Evolutionary conservation across 495 filamentous ascomycete genomes (phyloP).

Genomic region (Aspergillus kassunensis): DNA sequence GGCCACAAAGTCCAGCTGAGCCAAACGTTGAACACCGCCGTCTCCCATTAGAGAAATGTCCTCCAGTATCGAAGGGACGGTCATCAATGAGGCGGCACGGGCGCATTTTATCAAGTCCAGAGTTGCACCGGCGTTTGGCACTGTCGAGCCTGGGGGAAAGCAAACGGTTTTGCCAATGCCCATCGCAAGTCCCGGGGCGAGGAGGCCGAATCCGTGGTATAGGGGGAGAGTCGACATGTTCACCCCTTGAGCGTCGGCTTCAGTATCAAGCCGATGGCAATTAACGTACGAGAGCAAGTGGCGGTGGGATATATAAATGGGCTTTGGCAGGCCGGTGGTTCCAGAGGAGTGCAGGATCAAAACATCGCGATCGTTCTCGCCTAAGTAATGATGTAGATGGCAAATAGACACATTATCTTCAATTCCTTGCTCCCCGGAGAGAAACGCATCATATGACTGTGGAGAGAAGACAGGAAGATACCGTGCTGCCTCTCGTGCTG

Average conservation of each 20-base stretch:
- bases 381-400: neutral
- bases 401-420: neutral
- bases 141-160: constrained; percentile 26
- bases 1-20: constrained; percentile 35
- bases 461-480: neutral
- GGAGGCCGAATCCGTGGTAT: constrained; percentile 40
- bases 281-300: constrained; percentile 36
- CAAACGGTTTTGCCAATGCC: constrained; percentile 38
- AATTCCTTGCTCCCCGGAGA: neutral
- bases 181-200: constrained; percentile 37
- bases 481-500: neutral
- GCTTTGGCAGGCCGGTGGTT: constrained; percentile 47
- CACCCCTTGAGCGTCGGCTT: constrained; percentile 23
- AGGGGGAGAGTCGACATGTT: constrained; percentile 44
- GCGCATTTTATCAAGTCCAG: constrained; percentile 23
- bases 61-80: constrained; percentile 45
- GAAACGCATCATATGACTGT: neutral
- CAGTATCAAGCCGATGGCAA: constrained; percentile 28
- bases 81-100: constrained; percentile 35
- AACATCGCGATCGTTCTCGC: constrained; percentile 26
- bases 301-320: constrained; percentile 39
- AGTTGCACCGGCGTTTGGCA: constrained; percentile 27
- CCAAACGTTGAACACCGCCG: constrained; percentile 22
- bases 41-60: constrained; percentile 29
- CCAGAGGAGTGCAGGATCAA: constrained; percentile 47